A percentile compares a stretch with the other conserved stretches of the same genome.
These are phyloP conservation scores for Monosporascus sp. DNA, from an alignment of 2,329 filamentous ascomycete species.

Conservation along the genomic window DNA sequence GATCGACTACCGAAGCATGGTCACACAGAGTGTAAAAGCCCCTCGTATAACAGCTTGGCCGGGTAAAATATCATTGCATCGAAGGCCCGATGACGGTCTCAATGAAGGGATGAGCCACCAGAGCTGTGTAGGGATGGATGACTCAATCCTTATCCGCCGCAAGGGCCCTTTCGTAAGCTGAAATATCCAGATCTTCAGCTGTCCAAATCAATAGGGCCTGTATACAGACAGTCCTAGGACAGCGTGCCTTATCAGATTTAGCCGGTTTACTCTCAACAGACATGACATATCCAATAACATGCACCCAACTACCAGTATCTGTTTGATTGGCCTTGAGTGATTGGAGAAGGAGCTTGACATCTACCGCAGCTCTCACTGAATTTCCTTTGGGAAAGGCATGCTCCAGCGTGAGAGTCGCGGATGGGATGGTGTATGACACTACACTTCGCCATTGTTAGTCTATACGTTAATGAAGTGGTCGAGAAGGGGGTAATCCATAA, in stretches of 20 bases:
- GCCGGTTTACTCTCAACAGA: constrained; percentile 12
- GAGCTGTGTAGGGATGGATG: neutral
- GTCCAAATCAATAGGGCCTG: constrained; percentile 77
- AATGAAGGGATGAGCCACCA: too few species aligned
- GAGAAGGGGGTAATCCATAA: constrained; percentile 3
- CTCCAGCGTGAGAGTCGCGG: constrained; percentile 60
- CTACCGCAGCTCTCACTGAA: constrained; percentile 53
- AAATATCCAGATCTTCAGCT: constrained; percentile 66
- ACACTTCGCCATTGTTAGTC: constrained; percentile 37
- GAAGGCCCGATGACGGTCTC: too few species aligned
- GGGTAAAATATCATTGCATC: too few species aligned
- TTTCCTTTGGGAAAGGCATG: constrained; percentile 55
- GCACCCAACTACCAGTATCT: constrained; percentile 78
- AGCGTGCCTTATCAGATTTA: constrained; percentile 4
- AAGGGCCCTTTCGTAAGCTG: constrained; percentile 63
- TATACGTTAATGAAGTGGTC: constrained; percentile 4
- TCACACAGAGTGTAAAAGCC: too few species aligned
- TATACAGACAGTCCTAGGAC: constrained; percentile 37
- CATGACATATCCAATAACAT: constrained; percentile 76
- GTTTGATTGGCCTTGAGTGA: constrained; percentile 58
- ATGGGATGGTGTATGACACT: constrained; percentile 43
- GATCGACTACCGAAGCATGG: too few species aligned
- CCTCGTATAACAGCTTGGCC: neutral
- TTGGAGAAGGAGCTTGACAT: constrained; percentile 67
- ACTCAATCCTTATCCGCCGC: constrained; percentile 22